Base-by-base conservation (phyloP, 257 asterid species). In the Primulina huaijiensis region DNA sequence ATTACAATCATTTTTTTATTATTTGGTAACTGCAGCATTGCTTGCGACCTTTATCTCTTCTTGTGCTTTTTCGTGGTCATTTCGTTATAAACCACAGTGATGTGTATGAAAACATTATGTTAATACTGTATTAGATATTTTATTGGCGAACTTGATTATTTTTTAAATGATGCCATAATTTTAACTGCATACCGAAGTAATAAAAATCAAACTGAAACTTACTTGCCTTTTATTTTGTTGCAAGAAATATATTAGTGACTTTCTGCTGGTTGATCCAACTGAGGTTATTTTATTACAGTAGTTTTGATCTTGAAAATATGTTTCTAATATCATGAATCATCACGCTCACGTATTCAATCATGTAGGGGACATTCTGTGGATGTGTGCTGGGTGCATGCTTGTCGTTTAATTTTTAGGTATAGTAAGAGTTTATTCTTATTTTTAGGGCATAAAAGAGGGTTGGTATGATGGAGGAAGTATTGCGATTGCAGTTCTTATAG, bases 401-500 rank as follows among this genome's bases (percentile, higher is more conserved):
- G 4, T 43, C 14, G 11, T 53, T 16, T 60, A 10, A 5, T 37
- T 23, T 35, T 38, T 70, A 2, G 55, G 2, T 38, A 38, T 10
- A 38, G 12, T 58, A 38, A 58, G 11, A 43, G 40, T 50, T 56
- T 72, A 43, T 68, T 52, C 46, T 72, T 43, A 70, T 27, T 74
- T 79, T 62, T 70, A 93, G 99, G 99, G 99, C 72, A 85, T 89
- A 64, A 83, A 87, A 86, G 94, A 90, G 80, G 99, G 99, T 75
- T 93, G 99, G 99, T 93, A 93, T 79, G 99, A 93, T 82, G 99
- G 99, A 74, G 99, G 99, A 78, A 93, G 97, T 84, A 93, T 93
- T 77, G 89, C 90, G 27, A 60, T 93, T 77, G 99, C 99, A 20
- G 97, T 93, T 74, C 63, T 93, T 67, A 83, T 93, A 52, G 97